Evolutionary conservation across 2,329 filamentous ascomycete species (phyloP).

Genomic region (Dendrostoma leiphaemia): DNA sequence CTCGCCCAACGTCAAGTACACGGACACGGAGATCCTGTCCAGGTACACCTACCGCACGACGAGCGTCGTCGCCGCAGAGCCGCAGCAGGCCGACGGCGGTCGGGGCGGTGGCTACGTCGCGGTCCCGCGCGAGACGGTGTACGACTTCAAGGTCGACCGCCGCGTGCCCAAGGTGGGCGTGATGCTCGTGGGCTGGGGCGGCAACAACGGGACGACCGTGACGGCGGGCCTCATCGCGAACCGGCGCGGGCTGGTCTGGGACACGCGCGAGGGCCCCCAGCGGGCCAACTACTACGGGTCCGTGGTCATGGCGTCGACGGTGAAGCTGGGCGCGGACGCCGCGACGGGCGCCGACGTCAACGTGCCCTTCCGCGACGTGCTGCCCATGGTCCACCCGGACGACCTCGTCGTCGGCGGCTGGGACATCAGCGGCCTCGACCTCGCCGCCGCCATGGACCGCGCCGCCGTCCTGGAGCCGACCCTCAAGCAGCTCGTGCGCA

Average conservation of each 20-base stretch:
- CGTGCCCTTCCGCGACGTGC: slow-evolving; percentile 89
- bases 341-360: slow-evolving; percentile 88
- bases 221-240: slow-evolving; percentile 98
- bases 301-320: slow-evolving; percentile 92
- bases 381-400: slow-evolving; percentile 97
- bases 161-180: slow-evolving; percentile 89
- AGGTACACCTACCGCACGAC: slow-evolving; percentile 98
- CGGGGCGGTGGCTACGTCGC: slow-evolving; percentile 70
- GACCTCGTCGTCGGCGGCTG: slow-evolving; percentile 93
- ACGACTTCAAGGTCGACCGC: slow-evolving; percentile 97
- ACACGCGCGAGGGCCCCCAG: slow-evolving; percentile 85
- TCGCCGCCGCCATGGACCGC: slow-evolving; percentile 92
- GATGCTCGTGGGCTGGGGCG: slow-evolving; percentile 97
- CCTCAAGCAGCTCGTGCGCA: slow-evolving; percentile 83
- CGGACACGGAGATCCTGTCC: slow-evolving; percentile 81
- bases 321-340: slow-evolving; percentile 89
- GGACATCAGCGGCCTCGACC: slow-evolving; percentile 92
- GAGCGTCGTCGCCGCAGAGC: slow-evolving; percentile 64
- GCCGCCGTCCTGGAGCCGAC: slow-evolving; percentile 94
- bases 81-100: not conserved
- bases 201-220: slow-evolving; percentile 97
- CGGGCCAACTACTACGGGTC: slow-evolving; percentile 98
- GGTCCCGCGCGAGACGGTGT: slow-evolving; percentile 81
- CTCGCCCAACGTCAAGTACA: slow-evolving; percentile 91
- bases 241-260: slow-evolving; percentile 80